Evolutionary conservation across 495 filamentous ascomycete species (phyloP), one percentile per base, ranked within the genome.

Genomic region (Diplogelasinospora grovesii): DNA sequence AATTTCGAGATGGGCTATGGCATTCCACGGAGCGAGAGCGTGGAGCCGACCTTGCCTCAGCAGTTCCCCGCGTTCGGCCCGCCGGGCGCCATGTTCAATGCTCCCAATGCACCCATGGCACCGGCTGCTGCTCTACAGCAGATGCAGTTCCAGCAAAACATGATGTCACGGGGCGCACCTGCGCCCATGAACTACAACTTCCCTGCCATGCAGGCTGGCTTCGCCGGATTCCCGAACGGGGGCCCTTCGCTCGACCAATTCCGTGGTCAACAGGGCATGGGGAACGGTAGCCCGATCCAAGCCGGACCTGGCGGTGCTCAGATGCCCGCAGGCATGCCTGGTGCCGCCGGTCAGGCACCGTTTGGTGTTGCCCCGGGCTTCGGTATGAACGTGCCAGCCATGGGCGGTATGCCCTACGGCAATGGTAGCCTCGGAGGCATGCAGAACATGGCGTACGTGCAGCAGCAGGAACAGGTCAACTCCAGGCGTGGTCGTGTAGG

Each of bases 61-160:
- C 63, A 71, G 8, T 81, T 75, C 54, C 64, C 71, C 2, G 46
- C 64, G 9, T 78, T 72, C 48, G 70, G 64, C 32, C 51, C 69
- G 8, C 66, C 67, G 44, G 67, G 53, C 5, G 55, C 64, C 11
- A 73, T 81, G 59, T 81, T 66, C 56, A 68, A 63, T 22, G 58
- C 66, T n/a, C 39, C 59, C 36, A 65, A 61, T 43, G 58, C 69
- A 45, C 64, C 67, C 24, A 63, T 76, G 44, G 56, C 60, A 14
- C 72, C 77, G 5, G 61, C 68, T 24, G 61, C 68, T 24, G 69
- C 63, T 25, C 54, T 74, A 1, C 68, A 71, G 49, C 73, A 75
- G 46, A 46, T 77, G 28, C 78, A 80, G 54, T 78, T 75, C 47
- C 76, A 79, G 55, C 77, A 80, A 49, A 63, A 54, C 39, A 61